Evolutionary conservation across 805 yeast species (phyloP).

Genomic region (Candida caryicola): DNA sequence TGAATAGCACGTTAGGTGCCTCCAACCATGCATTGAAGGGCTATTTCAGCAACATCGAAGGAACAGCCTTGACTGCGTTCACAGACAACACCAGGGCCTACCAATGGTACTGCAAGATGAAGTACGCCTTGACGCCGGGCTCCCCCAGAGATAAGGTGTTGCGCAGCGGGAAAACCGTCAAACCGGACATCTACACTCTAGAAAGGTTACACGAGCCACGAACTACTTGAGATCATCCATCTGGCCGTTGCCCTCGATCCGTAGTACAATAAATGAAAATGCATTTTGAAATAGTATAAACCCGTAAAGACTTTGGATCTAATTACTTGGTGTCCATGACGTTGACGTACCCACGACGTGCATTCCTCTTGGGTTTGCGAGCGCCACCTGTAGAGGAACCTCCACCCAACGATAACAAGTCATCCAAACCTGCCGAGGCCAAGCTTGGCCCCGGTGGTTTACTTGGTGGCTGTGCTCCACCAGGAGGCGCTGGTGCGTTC

Average conservation of each 20-base stretch:
- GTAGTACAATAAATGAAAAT: no score
- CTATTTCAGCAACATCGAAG: constrained; percentile 14
- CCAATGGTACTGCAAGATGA: constrained; percentile 41
- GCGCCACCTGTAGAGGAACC: constrained; percentile 16
- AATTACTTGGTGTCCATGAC: constrained; percentile 45
- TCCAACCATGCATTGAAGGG: constrained; percentile 12
- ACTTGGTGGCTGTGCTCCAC: constrained; percentile 9
- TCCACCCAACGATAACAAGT: constrained; percentile 33
- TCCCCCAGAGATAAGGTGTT: constrained; percentile 45
- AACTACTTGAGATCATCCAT: no score
- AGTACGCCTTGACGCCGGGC: constrained; percentile 35
- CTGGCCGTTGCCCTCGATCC: no score
- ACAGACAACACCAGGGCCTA: constrained; percentile 41
- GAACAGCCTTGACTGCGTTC: constrained; percentile 50
- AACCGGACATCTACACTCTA: constrained; percentile 44
- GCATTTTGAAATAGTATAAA: no score
- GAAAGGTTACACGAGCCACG: constrained; percentile 1
- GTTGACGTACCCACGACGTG: constrained; percentile 56
- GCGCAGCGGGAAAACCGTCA: constrained; percentile 37
- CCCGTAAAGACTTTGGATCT: no score
- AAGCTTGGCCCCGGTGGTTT: constrained; percentile 20
- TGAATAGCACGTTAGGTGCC: background rate
- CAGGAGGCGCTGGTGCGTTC: constrained; percentile 5
- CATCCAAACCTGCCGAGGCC: constrained; percentile 43
- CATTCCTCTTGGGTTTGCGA: constrained; percentile 27